Evolutionary conservation across 164 flowering plant species (phyloP).

Genomic region (Hamamelis virginiana): DNA sequence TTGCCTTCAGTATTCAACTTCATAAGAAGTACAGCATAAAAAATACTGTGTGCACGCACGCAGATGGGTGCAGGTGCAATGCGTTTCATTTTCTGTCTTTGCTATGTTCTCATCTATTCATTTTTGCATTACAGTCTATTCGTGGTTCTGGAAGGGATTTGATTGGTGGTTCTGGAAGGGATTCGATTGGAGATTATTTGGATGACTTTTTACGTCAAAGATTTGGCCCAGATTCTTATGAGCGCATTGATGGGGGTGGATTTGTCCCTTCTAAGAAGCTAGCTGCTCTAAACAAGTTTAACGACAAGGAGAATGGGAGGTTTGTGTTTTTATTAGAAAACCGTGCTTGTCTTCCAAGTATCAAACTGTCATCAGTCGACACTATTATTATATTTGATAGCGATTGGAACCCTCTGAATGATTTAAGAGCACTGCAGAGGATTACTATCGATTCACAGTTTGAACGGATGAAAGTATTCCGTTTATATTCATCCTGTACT

Average conservation of each 20-base stretch:
- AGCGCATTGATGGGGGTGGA: slow-evolving; percentile 59
- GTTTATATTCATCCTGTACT: slow-evolving; percentile 72
- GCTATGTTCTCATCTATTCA: not conserved
- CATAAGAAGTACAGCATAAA: too few species aligned
- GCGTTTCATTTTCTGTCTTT: not conserved
- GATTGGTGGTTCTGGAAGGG: slow-evolving; percentile 47
- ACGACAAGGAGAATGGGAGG: slow-evolving; percentile 55
- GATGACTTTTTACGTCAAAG: slow-evolving; percentile 76
- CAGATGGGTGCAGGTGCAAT: not conserved
- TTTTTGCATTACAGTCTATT: slow-evolving; percentile 46
- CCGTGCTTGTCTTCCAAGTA: slow-evolving; percentile 75
- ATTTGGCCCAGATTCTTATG: slow-evolving; percentile 80
- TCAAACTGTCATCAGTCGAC: slow-evolving; percentile 73
- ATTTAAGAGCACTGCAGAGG: slow-evolving; percentile 65
- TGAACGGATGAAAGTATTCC: slow-evolving; percentile 63
- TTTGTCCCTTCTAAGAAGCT: slow-evolving; percentile 43
- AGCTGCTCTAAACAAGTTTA: slow-evolving; percentile 67
- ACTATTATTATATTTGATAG: slow-evolving; percentile 63
- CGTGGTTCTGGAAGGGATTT: slow-evolving; percentile 47
- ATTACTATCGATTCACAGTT: slow-evolving; percentile 53
- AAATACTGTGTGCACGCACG: not conserved
- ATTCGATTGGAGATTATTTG: slow-evolving; percentile 60
- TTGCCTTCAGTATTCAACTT: too few species aligned
- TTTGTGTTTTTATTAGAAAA: slow-evolving; percentile 76
- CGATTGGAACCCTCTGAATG: slow-evolving; percentile 82